phyloP scores from a whole-genome alignment of 1,139 yeast species.

The Debaryomycetaceae sp. region DNA sequence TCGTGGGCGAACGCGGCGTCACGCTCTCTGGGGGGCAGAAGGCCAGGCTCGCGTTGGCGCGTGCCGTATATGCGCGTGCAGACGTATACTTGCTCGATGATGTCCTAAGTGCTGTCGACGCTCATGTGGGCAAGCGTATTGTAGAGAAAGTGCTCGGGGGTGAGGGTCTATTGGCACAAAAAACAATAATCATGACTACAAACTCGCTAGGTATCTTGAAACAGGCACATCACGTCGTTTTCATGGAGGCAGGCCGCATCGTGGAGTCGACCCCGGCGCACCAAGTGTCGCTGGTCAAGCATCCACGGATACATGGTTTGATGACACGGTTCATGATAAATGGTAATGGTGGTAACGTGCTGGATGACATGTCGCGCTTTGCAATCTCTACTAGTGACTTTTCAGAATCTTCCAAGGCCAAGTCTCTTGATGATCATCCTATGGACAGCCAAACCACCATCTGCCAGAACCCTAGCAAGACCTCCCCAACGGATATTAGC shows the following conservation, averaged over 20 bases:
- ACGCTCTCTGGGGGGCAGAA: conserved; percentile 97
- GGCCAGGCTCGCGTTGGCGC: conserved; percentile 83
- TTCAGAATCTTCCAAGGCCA: background rate
- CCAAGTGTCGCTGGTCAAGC: conserved; percentile 6
- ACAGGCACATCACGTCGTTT: conserved; percentile 18
- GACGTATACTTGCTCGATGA: conserved; percentile 87
- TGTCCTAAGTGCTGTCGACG: conserved; percentile 87
- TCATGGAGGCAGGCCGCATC: conserved; percentile 17
- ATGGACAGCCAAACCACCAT: background rate
- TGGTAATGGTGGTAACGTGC: background rate
- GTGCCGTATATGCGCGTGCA: conserved; percentile 93
- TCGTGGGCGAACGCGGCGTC: conserved; percentile 95
- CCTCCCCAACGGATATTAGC: background rate
- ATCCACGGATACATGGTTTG: conserved; percentile 17
- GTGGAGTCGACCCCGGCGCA: conserved; percentile 12
- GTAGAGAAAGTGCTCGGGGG: conserved; percentile 21
- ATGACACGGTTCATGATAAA: conserved; percentile 11
- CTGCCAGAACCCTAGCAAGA: background rate
- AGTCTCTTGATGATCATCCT: background rate
- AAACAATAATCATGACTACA: conserved; percentile 27
- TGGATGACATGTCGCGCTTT: too few relatives aligned
- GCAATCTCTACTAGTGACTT: background rate
- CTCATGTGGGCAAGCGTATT: conserved; percentile 65
- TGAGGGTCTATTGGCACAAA: conserved; percentile 19
- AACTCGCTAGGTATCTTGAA: conserved; percentile 26